These are phyloP conservation scores for Arctium minus DNA, from an alignment of 129 eudicot species.

Conservation along the genomic window DNA sequence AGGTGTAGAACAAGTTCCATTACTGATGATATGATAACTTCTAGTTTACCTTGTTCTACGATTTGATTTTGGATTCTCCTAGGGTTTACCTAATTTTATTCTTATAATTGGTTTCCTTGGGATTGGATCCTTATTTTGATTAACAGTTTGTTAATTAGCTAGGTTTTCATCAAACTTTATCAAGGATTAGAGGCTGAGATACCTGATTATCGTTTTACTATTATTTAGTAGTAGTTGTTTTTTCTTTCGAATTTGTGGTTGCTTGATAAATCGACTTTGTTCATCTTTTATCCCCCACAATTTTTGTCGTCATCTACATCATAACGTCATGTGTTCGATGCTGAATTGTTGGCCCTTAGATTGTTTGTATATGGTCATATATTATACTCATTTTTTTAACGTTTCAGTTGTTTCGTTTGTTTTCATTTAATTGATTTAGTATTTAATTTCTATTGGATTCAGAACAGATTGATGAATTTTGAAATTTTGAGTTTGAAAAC, in stretches of 20 bases:
- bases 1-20: background rate
- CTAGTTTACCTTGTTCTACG: background rate
- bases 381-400: background rate
- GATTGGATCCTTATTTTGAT: background rate
- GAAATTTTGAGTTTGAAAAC: background rate
- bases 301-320: conserved; percentile 20
- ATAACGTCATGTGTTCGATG: conserved; percentile 6
- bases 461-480: background rate
- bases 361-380: conserved; percentile 3
- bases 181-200: background rate
- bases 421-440: background rate
- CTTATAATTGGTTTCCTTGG: background rate
- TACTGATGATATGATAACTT: background rate
- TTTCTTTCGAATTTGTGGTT: conserved; percentile 1
- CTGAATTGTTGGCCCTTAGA: background rate
- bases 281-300: background rate
- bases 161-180: background rate
- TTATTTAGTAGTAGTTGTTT: background rate
- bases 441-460: background rate
- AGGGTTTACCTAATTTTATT: background rate
- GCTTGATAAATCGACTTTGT: conserved; percentile 13
- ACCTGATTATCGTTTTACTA: background rate
- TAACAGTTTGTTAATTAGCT: conserved; percentile 6
- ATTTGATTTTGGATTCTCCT: background rate
- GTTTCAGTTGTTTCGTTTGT: background rate